Percentiles rank a stretch among this genome's conserved stretches.
Conservation (phyloP, 495 filamentous ascomycete species). For the Daldinia vernicosa region DNA sequence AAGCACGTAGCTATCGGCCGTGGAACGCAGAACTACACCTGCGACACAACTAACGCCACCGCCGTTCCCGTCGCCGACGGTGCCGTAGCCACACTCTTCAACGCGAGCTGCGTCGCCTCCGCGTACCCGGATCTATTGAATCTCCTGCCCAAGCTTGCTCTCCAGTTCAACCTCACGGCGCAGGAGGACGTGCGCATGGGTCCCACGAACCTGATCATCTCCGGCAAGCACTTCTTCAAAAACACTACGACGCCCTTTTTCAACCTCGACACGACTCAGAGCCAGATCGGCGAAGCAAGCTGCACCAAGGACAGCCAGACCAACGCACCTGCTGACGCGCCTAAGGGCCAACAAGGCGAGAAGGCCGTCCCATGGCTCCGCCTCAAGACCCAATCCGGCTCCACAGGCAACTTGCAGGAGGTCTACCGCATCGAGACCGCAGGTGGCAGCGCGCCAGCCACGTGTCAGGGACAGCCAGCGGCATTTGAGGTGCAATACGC, state of each 20-base stretch:
- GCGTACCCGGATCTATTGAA: slow-evolving; percentile 69
- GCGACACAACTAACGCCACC: slow-evolving; percentile 64
- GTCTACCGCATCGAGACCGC: slow-evolving; percentile 89
- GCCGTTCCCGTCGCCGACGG: slow-evolving; percentile 71
- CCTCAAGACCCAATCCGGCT: slow-evolving; percentile 60
- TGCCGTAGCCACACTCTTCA: slow-evolving; percentile 86
- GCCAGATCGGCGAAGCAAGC: slow-evolving; percentile 68
- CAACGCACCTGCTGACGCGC: slow-evolving; percentile 66
- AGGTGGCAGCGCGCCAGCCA: slow-evolving; percentile 78
- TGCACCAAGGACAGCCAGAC: slow-evolving; percentile 64
- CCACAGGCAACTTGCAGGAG: slow-evolving; percentile 70
- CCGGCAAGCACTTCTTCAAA: slow-evolving; percentile 84
- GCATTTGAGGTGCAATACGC: slow-evolving; percentile 81
- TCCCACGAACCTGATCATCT: slow-evolving; percentile 66
- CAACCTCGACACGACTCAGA: slow-evolving; percentile 65
- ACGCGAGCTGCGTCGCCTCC: slow-evolving; percentile 81
- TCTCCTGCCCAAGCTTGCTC: slow-evolving; percentile 60
- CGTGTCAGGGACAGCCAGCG: slow-evolving; percentile 70
- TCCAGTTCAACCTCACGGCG: slow-evolving; percentile 62
- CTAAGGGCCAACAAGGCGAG: slow-evolving; percentile 59
- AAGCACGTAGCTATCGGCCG: slow-evolving; percentile 86
- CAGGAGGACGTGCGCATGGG: slow-evolving; percentile 49
- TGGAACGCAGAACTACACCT: slow-evolving; percentile 94
- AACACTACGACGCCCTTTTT: slow-evolving; percentile 77
- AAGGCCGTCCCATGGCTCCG: slow-evolving; percentile 79